Base-by-base conservation (phyloP, 768 basidiomycete genomes). In the Tylopilus sp. region DNA sequence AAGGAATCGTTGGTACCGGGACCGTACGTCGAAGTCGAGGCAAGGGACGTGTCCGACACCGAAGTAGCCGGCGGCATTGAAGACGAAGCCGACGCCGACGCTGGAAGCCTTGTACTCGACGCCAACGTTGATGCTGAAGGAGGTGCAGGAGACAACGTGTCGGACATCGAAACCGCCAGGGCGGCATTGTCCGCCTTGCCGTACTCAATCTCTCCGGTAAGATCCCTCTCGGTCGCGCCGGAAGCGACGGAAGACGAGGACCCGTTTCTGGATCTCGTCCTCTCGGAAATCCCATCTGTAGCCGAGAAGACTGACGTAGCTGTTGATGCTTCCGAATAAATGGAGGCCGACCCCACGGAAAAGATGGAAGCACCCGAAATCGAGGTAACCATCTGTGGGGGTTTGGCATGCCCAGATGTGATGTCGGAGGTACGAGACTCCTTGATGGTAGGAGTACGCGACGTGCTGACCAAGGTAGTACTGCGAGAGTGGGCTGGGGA, bases 281-380 rank as follows among this genome's bases (percentile, higher is more conserved):
- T 12, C 21, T 43, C 25, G 16, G 48, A 57, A 37, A 45, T 25
- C 22, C 22, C 29, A 40, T 58, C 54, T 13, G 55, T 28, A 19
- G 48, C 36, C 40, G 65, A 67, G 19, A 34, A 61, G 3, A 31
- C 55, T 1, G 66, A 64, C 6, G 65, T 65, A 3, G 60, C 65
- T 7, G 61, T 68, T 29, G 68, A 67, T 6, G 63, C 61, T 30
- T 63, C 66, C 28, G 66, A 68, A 21, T 65, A 66, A 2, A 65
- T 14, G 0, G 66, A 67, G 1, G 59, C 52, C n/a, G 66, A 65
- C 31, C 63, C 63, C 9, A 58, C 52, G 7, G 68, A 69, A 42
- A 57, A 65, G 4, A 61, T 30, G 21, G 69, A 69, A 30, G 68
- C 63, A 38, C 58, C 65, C 2, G 68, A 69, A 6, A 62, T 37